A percentile compares a stretch with the other conserved stretches of the same genome.
phyloP scores from a whole-genome alignment of 768 basidiomycete species.

The Strobilomyces confusus region DNA sequence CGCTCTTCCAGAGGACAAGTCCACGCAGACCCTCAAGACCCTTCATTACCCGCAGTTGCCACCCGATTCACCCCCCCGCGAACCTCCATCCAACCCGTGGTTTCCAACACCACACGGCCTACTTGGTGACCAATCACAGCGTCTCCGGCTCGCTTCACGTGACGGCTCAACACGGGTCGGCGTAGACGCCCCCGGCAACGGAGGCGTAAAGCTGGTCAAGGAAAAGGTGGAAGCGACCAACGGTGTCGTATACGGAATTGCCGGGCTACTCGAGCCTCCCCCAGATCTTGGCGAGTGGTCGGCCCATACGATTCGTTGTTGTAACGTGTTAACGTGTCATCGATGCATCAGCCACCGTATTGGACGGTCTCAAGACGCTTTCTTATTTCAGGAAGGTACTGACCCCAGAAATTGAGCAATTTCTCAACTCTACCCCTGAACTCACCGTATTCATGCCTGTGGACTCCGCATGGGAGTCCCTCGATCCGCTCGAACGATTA shows the following conservation, averaged over 20 bases:
- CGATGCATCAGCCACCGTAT: slow-evolving; percentile 53
- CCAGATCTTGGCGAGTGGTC: slow-evolving; percentile 61
- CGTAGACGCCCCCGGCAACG: slow-evolving; percentile 75
- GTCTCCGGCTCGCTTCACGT: slow-evolving; percentile 58
- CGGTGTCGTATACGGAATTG: slow-evolving; percentile 74
- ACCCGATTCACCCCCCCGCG: slow-evolving; percentile 55
- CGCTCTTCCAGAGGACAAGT: slow-evolving; percentile 37
- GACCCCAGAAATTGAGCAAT: slow-evolving; percentile 49
- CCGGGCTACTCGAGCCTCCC: slow-evolving; percentile 71
- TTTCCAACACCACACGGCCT: slow-evolving; percentile 79
- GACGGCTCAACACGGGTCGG: slow-evolving; percentile 55
- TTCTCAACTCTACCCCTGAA: slow-evolving; percentile 64
- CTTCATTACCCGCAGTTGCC: slow-evolving; percentile 66
- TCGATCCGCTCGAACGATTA: slow-evolving; percentile 73
- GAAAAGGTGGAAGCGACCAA: slow-evolving; percentile 58
- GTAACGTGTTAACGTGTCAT: not conserved
- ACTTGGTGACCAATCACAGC: slow-evolving; percentile 78
- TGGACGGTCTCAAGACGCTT: slow-evolving; percentile 55
- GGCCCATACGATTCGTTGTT: not conserved
- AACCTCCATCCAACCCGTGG: slow-evolving; percentile 80
- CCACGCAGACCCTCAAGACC: slow-evolving; percentile 47
- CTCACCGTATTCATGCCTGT: slow-evolving; percentile 89
- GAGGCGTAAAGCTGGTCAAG: slow-evolving; percentile 65
- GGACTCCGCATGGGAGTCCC: slow-evolving; percentile 74
- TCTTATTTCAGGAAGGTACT: slow-evolving; percentile 76